phyloP scores from a whole-genome alignment of 163 green algal genomes.

The Coccomyxa subellipsoidea region DNA sequence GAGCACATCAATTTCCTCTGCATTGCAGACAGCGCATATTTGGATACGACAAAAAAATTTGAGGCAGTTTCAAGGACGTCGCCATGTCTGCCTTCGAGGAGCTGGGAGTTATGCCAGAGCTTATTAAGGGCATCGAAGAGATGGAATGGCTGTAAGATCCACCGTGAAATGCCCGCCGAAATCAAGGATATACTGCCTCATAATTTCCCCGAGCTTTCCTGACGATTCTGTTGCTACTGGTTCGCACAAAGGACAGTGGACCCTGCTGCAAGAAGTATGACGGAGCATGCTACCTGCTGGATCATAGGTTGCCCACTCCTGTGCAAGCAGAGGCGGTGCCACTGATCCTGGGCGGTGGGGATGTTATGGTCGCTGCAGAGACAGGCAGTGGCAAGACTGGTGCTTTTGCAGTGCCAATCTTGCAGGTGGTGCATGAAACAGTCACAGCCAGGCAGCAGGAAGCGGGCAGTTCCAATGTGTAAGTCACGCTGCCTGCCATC shows the following conservation, averaged over 20 bases:
- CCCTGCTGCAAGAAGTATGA: too few relatives aligned
- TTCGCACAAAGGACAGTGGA: too few relatives aligned
- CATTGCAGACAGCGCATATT: too few relatives aligned
- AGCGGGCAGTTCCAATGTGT: not conserved
- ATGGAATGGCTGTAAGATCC: slow-evolving; percentile 73
- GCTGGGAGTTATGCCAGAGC: slow-evolving; percentile 71
- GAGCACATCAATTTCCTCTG: too few relatives aligned
- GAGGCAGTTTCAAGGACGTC: too few relatives aligned
- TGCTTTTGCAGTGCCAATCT: slow-evolving; percentile 76
- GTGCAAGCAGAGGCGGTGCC: slow-evolving; percentile 82
- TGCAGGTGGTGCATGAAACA: slow-evolving; percentile 74
- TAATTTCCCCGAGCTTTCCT: not conserved
- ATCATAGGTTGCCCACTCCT: slow-evolving; percentile 70
- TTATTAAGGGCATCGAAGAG: slow-evolving; percentile 68
- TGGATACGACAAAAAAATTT: too few relatives aligned
- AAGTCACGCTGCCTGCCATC: not conserved
- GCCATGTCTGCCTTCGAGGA: slow-evolving; percentile 75
- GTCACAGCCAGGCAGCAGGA: slow-evolving; percentile 16
- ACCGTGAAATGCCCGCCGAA: too few relatives aligned
- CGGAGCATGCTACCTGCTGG: not conserved
- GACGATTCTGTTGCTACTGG: not conserved
- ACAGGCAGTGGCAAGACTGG: slow-evolving; percentile 86
- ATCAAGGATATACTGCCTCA: too few relatives aligned
- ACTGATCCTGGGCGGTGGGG: slow-evolving; percentile 77
- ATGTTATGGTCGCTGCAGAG: slow-evolving; percentile 83